Evolutionary conservation across 2,329 filamentous ascomycete genomes (phyloP).

Genomic region (Lanzia echinophila): DNA sequence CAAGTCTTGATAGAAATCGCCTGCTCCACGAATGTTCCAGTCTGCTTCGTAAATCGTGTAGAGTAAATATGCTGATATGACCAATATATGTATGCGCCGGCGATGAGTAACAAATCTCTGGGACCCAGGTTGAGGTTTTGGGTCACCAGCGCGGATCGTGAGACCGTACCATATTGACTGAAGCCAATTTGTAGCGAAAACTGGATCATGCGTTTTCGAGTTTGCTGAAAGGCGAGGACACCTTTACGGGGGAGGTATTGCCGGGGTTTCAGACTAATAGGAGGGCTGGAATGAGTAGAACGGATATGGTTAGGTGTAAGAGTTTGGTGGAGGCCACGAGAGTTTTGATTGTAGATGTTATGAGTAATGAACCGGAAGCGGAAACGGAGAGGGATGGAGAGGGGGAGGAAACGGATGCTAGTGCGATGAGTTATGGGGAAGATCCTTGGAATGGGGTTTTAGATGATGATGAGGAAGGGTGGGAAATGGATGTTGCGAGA

Average conservation of each 20-base stretch:
- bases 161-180: conserved; percentile 82
- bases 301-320: conserved; percentile 82
- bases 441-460: conserved; percentile 10
- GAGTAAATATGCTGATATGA: conserved; percentile 75
- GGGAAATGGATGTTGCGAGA: conserved; percentile 65
- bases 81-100: conserved; percentile 73
- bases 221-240: conserved; percentile 60
- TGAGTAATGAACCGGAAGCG: conserved; percentile 47
- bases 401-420: conserved; percentile 10
- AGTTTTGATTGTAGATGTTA: conserved; percentile 60
- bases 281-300: conserved; percentile 58
- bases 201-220: conserved; percentile 39
- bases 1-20: conserved; percentile 75
- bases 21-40: conserved; percentile 63
- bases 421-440: conserved; percentile 31
- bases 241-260: conserved; percentile 56
- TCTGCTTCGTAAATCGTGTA: conserved; percentile 94
- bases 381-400: conserved; percentile 15
- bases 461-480: conserved; percentile 34
- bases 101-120: conserved; percentile 66
- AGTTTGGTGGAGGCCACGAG: conserved; percentile 74
- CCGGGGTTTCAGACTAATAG: conserved; percentile 62
- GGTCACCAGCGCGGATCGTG: conserved; percentile 82
- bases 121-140: conserved; percentile 65
- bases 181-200: conserved; percentile 68